Evolutionary conservation across 2,329 filamentous ascomycete genomes (phyloP), one percentile per base, ranked within the genome.

Genomic region (Pseudovirgaria hyperparasitica): DNA sequence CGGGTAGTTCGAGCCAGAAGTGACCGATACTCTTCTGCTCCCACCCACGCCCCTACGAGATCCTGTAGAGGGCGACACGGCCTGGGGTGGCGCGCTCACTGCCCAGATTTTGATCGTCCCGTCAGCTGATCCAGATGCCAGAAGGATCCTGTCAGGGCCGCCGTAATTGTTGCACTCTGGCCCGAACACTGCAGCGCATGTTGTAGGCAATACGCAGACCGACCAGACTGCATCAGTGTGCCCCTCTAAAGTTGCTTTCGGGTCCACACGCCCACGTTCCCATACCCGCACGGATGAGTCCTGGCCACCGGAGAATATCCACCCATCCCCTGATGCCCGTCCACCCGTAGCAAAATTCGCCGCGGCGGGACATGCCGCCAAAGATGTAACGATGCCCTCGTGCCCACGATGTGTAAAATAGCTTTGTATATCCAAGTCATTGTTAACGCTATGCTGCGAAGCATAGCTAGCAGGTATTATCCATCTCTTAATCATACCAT

Each of bases 251-350:
- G 85, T 93, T 2, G 85, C 85, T 55, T 96, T 96, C 6, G 90
- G 85, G 48, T 96, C 90, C 17, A 98, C 84, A 24, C 87, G 68
- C 16, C 87, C 87, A 26, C 86, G 73, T 54, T 98, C 87, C 90
- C 90, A 98, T 0, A 98, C 85, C 16, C 86, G 74, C 19, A 98
- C 76, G 5, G 84, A 92, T 11, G 82, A 75, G 54, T 98, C 90
- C 51, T 94, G 85, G 4, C 90, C 90, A 34, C 90, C 90, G 5
- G 87, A 96, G 55, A 98, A 98, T 38, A 98, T 86, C 90, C 90
- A 98, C 16, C 90, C 90, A 42, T 96, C 90, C 17, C 87, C 87
- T 42, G 80, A 74, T 6, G 82, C 82, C 36, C 86, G 74, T 5
- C 86, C 85, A 19, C 86, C 82, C 11, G 84, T 92, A 6, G 82